Evolutionary conservation across 768 basidiomycete genomes (phyloP).

Genomic region (Macrolepiota dolichaula): DNA sequence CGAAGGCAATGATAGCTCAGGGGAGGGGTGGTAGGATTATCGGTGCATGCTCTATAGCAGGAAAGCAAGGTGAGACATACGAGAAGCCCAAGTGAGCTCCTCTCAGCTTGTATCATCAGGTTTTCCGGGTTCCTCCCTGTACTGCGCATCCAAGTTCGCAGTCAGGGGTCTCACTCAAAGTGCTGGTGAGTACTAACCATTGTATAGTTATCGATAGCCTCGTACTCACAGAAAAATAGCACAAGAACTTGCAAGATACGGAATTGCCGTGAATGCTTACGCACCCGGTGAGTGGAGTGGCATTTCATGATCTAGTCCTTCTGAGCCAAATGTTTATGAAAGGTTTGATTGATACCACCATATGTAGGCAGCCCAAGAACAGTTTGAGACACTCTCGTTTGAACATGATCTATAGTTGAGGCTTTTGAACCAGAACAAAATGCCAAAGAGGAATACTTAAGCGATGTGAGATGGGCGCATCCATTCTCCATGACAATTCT

Average conservation of each 20-base stretch:
- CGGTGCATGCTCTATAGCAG: slow-evolving; percentile 34
- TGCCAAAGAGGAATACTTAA: too few relatives aligned
- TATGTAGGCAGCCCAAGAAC: too few relatives aligned
- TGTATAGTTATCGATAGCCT: neutral
- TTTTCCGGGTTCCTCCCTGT: slow-evolving; percentile 16
- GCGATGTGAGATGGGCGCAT: too few relatives aligned
- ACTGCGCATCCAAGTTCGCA: slow-evolving; percentile 36
- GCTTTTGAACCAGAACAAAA: too few relatives aligned
- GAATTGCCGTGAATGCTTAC: slow-evolving; percentile 43
- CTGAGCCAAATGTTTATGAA: too few relatives aligned
- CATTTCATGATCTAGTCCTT: too few relatives aligned
- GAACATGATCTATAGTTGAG: too few relatives aligned
- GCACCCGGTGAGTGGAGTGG: slow-evolving; percentile 26
- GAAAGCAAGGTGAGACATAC: slow-evolving; percentile 21
- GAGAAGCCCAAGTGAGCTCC: neutral
- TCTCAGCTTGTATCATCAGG: neutral
- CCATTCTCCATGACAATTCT: too few relatives aligned
- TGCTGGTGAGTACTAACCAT: slow-evolving; percentile 24
- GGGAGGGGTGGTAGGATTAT: slow-evolving; percentile 53
- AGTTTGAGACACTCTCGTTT: too few relatives aligned
- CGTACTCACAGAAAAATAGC: slow-evolving; percentile 21
- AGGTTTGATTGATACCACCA: too few relatives aligned
- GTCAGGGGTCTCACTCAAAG: slow-evolving; percentile 38
- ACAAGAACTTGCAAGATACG: slow-evolving; percentile 31
- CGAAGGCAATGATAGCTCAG: slow-evolving; percentile 56